Conservation (phyloP, 2,329 filamentous ascomycete species). For the Pestalotiopsis sp. region DNA sequence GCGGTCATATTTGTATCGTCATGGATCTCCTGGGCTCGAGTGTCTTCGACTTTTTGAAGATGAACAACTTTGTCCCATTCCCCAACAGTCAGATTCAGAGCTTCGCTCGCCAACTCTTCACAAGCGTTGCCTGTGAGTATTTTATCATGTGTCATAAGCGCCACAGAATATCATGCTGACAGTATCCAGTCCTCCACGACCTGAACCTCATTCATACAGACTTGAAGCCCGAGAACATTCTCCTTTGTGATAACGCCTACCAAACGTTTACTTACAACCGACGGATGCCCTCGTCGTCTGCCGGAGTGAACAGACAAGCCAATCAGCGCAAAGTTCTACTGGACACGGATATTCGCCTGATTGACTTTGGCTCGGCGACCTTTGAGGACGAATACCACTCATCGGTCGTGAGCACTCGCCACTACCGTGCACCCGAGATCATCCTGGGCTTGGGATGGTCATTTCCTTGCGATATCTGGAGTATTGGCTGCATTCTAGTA, state of each 20-base stretch:
- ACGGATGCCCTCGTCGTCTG: constrained; percentile 69
- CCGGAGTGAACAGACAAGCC: constrained; percentile 60
- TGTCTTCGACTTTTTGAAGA: constrained; percentile 97
- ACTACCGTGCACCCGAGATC: constrained; percentile 72
- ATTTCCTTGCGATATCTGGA: constrained; percentile 74
- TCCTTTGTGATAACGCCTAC: constrained; percentile 66
- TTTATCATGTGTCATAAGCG: background rate
- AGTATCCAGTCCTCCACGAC: constrained; percentile 79
- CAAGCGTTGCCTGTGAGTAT: constrained; percentile 92
- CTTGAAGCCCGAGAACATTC: constrained; percentile 71
- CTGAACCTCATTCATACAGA: constrained; percentile 95
- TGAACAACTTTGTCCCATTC: constrained; percentile 93
- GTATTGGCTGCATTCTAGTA: constrained; percentile 72
- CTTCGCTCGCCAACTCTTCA: constrained; percentile 93
- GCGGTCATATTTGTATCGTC: constrained; percentile 90
- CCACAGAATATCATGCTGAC: constrained; percentile 24
- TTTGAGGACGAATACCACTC: constrained; percentile 76
- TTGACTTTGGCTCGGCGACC: constrained; percentile 73
- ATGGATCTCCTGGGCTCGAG: constrained; percentile 85
- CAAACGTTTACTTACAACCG: constrained; percentile 74
- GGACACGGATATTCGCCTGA: constrained; percentile 70
- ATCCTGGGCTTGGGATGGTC: constrained; percentile 73
- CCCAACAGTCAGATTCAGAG: constrained; percentile 98
- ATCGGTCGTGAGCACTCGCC: constrained; percentile 70
- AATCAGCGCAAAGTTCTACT: constrained; percentile 66